Base-by-base conservation (phyloP, 495 filamentous ascomycete genomes). In the Pseudomonodictys pantanalensis region DNA sequence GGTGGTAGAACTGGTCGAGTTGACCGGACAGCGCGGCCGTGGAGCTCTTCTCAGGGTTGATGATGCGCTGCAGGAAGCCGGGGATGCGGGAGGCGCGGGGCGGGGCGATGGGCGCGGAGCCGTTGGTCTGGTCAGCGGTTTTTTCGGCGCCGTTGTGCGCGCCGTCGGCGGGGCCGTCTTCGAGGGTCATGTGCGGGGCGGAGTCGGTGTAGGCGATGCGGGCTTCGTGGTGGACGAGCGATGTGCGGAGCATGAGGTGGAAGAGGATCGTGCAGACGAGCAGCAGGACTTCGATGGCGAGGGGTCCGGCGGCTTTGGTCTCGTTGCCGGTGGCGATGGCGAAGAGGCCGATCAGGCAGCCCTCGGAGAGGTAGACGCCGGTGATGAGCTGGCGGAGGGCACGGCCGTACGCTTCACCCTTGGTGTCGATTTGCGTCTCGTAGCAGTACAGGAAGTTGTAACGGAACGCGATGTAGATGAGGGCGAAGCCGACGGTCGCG, bases 361-460 rank as follows among this genome's bases (percentile, higher is more conserved):
- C 66, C 58, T 92, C 84, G 30, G 84, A 81, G 15, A 98, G 75
- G 72, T 98, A 98, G 53, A 93, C 79, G 62, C 93, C 93, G 0
- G 88, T 85, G 39, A 92, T 87, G 59, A 95, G 83, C 62, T 98
- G 93, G 71, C 97, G 91, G 60, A 98, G 75, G n/a, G 89, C 93
- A 32, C 85, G 84, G 3, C 88, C 85, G 70, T 97, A 98, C 60
- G 88, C 83, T 32, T 88, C 83, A 53, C 93, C 93, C 64, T 95
- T 90, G 24, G 93, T 97, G 74, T 98, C 92, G 69, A 97, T 86
- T 50, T 79, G 60, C 26, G 87, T 81, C 67, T 95, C 89, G 49
- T 86, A 90, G 48, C 96, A 90, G 73, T 95, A 98, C 45, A 98
- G 81, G 66, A 97, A 71, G 70, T 98, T 96, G 80, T 98, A 97